Base-by-base conservation (phyloP, 2,329 filamentous ascomycete genomes). In the Venturia carpophila region DNA sequence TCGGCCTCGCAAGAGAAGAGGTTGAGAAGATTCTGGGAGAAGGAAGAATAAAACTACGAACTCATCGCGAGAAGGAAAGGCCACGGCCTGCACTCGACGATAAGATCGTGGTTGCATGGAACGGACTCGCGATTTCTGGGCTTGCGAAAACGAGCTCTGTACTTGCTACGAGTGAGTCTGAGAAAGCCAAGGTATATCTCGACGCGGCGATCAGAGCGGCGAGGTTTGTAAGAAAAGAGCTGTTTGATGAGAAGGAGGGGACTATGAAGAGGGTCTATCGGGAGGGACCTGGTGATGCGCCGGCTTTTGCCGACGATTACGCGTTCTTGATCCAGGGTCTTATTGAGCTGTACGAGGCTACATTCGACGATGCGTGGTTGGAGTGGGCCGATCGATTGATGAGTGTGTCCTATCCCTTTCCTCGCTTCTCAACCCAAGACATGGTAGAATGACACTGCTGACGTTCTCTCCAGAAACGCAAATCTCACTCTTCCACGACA, bases 221-320 rank as follows among this genome's bases (percentile, higher is more conserved):
- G 2, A 71, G 75, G 1, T 96, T 94, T 73, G 87, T 97, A 70
- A 85, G 83, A 70, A 77, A 82, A 13, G 83, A 89, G 30, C 81
- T 97, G 1, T 97, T 90, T 80, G 85, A 93, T 68, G 73, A 80
- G 10, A 69, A 79, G 0, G 81, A 80, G 0, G 83, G 84, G 60
- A 82, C 83, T 3, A 78, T 97, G 19, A 90, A 87, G 72, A 84
- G 92, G 62, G 85, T 93, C 52, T 95, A 88, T 76, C 85, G 86
- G 39, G 84, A 87, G 67, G 84, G 84, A 1, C 80, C 85, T 10
- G 86, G 87, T 37, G 80, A 85, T 21, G 87, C 85, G 0, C 80
- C 82, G 47, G 92, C 85, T 0, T 96, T 97, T 75, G 91, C 93
- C 0, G 94, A 97, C 70, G 94, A 99, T 77, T 97, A 97, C 73